Evolutionary conservation across 108 stramenopile genomes (phyloP), one percentile per base, ranked within the genome.

Genomic region (Chaetoceros tenuissimus): DNA sequence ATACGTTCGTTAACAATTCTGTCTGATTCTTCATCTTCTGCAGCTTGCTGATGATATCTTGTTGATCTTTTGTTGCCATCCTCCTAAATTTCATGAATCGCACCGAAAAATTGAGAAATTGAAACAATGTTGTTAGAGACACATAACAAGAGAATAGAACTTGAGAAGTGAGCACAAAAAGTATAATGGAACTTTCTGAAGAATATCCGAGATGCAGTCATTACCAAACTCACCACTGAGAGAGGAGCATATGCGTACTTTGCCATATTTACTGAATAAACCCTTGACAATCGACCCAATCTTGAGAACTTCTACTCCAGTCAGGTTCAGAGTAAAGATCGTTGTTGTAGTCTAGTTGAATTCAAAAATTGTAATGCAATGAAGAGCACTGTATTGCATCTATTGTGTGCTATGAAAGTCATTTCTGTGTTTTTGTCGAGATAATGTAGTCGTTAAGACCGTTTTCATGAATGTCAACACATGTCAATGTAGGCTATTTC

Each of bases 221-320:
- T 13, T 25, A 7, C 22, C 46, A 28, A 50, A 65, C 85, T 81
- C 70, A 87, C 86, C 64, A 88, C 79, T 10, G 75, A 77, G 31
- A 92, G 68, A n/a, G 89, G 89, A 62, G 89, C 89, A 61, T 91
- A 91, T 16, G 89, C 85, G 75, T 91, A 91, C 46, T 87, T 87
- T 7, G 89, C 89, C 89, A 91, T 91, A 5, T 40, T 13, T 40
- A 10, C 34, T 40, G 58, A 48, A 48, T 55, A 31, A 51, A 3
- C n/a, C n/a, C n/a, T n/a, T n/a, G n/a, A n/a, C n/a, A n/a, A n/a
- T n/a, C n/a, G n/a, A n/a, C n/a, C n/a, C n/a, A n/a, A n/a, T n/a
- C n/a, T n/a, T n/a, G n/a, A n/a, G n/a, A n/a, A n/a, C n/a, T n/a
- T n/a, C n/a, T n/a, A n/a, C n/a, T n/a, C n/a, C n/a, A n/a, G n/a